Conservation (phyloP, 768 basidiomycete species). For the Boletellus emodensis region DNA sequence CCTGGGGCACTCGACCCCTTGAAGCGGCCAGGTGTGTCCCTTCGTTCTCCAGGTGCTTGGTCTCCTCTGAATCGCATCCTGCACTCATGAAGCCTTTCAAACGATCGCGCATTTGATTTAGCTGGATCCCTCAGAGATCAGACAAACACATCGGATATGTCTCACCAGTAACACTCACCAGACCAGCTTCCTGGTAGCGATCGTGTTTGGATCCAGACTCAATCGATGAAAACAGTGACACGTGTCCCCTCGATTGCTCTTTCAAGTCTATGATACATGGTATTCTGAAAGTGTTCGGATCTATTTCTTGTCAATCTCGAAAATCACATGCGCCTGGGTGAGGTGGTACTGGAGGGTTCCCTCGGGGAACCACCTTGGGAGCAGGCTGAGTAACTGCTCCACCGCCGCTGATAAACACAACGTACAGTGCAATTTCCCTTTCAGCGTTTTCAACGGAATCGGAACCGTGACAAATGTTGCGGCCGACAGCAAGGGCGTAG, state of each 20-base stretch:
- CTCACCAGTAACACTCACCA: too few relatives aligned
- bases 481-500: conserved; percentile 89
- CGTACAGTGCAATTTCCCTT: conserved; percentile 92
- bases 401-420: conserved; percentile 8
- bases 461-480: conserved; percentile 92
- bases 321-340: conserved; percentile 68
- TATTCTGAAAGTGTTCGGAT: not conserved
- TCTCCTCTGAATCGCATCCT: too few relatives aligned
- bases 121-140: too few relatives aligned
- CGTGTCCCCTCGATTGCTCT: not conserved
- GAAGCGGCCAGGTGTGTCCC: too few relatives aligned
- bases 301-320: conserved; percentile 46
- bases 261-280: conserved; percentile 20
- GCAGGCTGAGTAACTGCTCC: conserved; percentile 3
- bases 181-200: too few relatives aligned
- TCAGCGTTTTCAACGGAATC: conserved; percentile 86
- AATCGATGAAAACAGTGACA: not conserved
- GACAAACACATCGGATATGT: too few relatives aligned
- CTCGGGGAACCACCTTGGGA: conserved; percentile 85
- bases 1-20: too few relatives aligned
- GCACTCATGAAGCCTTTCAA: too few relatives aligned
- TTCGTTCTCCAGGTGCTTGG: too few relatives aligned
- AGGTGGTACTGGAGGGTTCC: conserved; percentile 69
- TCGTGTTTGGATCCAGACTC: too few relatives aligned
- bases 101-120: too few relatives aligned